Conservation (phyloP, 2,329 filamentous ascomycete species). For the Epichloe gansuensis region DNA sequence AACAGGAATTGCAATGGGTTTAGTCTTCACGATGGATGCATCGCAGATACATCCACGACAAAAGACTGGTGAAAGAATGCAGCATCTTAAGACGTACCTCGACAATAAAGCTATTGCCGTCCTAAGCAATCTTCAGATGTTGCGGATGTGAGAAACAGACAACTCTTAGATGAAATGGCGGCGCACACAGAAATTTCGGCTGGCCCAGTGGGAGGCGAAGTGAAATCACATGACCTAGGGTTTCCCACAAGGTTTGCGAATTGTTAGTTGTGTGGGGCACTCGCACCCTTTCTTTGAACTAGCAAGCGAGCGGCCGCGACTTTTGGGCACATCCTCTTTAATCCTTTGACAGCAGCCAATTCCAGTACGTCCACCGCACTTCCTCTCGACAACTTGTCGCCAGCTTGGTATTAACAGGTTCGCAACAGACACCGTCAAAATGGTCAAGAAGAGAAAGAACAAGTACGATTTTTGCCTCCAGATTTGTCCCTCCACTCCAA, state of each 20-base stretch:
- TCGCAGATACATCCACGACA: conserved; percentile 15
- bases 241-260: conserved; percentile 8
- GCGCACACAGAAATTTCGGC: conserved; percentile 16
- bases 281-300: background rate
- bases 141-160: conserved; percentile 21
- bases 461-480: conserved; percentile 34
- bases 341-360: background rate
- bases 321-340: conserved; percentile 7
- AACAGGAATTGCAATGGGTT: background rate
- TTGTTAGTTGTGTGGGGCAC: conserved; percentile 6
- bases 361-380: conserved; percentile 9
- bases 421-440: conserved; percentile 43
- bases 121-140: conserved; percentile 50
- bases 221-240: conserved; percentile 16
- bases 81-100: conserved; percentile 48
- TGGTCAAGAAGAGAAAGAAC: conserved; percentile 63
- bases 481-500: background rate
- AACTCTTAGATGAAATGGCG: conserved; percentile 17
- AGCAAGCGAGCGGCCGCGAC: conserved; percentile 7
- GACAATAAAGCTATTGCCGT: conserved; percentile 48
- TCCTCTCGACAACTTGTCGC: conserved; percentile 10
- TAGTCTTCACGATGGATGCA: conserved; percentile 21
- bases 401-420: conserved; percentile 20
- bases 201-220: conserved; percentile 5
- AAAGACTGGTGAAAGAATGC: conserved; percentile 17